A percentile compares a stretch with the other conserved stretches of the same genome.
phyloP scores from a whole-genome alignment of 345 rosid genomes.

The Syzygium jambos region DNA sequence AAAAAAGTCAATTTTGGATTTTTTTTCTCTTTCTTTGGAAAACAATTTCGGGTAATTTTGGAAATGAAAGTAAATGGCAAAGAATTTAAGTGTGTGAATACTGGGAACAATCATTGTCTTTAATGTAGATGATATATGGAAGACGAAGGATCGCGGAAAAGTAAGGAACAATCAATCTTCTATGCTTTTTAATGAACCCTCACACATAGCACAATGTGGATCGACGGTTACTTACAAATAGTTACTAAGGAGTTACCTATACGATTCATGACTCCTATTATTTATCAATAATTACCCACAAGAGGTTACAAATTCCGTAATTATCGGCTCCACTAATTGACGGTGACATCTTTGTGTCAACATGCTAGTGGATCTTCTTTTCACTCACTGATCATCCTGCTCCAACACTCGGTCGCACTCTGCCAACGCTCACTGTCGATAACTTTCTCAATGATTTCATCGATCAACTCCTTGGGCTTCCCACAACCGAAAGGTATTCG shows the following conservation, averaged over 20 bases:
- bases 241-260: not conserved
- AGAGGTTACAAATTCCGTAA: rapidly evolving
- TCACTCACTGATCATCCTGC: not conserved
- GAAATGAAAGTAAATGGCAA: not conserved
- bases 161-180: not conserved
- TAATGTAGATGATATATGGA: not conserved
- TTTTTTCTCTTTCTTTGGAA: rapidly evolving
- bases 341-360: not conserved
- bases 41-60: not conserved
- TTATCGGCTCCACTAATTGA: not conserved
- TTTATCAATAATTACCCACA: not conserved
- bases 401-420: not conserved
- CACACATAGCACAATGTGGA: not conserved
- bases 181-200: not conserved
- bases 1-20: not conserved
- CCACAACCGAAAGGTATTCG: rapidly evolving
- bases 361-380: not conserved
- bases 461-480: not conserved
- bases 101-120: not conserved
- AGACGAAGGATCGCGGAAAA: not conserved
- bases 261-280: not conserved
- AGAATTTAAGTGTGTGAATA: not conserved
- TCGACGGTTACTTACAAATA: not conserved
- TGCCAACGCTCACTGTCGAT: not conserved
- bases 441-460: not conserved